These are phyloP conservation scores for Barbarea vulgaris DNA, from an alignment of 345 rosid species.

Conservation along the genomic window DNA sequence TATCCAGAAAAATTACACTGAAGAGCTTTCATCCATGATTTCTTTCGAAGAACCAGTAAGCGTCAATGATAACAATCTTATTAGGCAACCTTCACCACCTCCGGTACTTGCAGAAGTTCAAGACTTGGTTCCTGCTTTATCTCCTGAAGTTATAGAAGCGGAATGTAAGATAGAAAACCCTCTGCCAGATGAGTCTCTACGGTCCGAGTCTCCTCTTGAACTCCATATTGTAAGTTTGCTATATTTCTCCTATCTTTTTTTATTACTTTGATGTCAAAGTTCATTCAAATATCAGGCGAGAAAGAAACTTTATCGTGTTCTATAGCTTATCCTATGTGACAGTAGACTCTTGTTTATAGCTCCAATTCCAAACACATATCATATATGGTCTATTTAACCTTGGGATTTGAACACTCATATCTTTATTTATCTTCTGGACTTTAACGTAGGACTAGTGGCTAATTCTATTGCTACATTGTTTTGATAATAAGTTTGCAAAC, in stretches of 20 bases:
- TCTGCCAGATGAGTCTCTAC: constrained; percentile 52
- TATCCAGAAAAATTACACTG: constrained; percentile 43
- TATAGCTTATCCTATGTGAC: neutral
- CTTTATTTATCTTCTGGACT: neutral
- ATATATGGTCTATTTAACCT: neutral
- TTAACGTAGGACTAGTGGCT: neutral
- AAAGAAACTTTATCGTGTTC: neutral
- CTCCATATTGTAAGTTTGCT: constrained; percentile 82
- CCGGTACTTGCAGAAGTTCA: constrained; percentile 93
- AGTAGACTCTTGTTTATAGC: neutral
- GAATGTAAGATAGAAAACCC: constrained; percentile 56
- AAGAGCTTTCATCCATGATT: constrained; percentile 77
- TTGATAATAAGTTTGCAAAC: neutral
- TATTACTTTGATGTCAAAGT: constrained; percentile 14
- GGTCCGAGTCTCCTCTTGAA: constrained; percentile 75
- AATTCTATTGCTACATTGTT: neutral
- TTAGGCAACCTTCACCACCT: constrained; percentile 96
- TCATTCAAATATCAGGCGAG: neutral
- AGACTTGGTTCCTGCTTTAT: constrained; percentile 60
- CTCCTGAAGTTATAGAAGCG: constrained; percentile 53
- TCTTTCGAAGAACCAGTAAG: constrained; percentile 79
- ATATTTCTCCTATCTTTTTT: neutral
- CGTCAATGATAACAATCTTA: constrained; percentile 46
- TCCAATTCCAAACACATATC: neutral
- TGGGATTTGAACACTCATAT: neutral